Evolutionary conservation across 208 protist genomes (phyloP).

Genomic region (Acanthamoeba lenticulata): DNA sequence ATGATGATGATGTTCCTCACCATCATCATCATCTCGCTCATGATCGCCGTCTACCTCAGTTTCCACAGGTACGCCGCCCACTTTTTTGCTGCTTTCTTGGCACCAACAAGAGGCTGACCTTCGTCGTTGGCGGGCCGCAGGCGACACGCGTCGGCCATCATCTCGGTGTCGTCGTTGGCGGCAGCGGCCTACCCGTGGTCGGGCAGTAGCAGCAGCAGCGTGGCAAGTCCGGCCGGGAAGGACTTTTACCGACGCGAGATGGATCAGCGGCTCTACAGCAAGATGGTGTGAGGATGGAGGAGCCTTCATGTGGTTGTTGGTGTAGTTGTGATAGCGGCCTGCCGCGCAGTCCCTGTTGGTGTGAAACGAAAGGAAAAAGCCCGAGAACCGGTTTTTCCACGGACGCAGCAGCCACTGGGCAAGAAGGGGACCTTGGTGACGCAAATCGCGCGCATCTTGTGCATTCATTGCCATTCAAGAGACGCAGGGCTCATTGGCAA

Average conservation of each 20-base stretch:
- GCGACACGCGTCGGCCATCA: constrained; percentile 13
- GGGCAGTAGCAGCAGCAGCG: background rate
- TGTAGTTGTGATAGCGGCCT: no score
- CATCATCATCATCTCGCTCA: constrained; percentile 5
- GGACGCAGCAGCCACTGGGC: no score
- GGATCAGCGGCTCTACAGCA: constrained; percentile 34
- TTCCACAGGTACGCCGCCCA: background rate
- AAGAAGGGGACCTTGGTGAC: no score
- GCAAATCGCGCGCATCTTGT: no score
- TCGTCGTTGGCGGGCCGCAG: background rate
- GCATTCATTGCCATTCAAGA: no score
- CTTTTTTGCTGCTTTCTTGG: no score
- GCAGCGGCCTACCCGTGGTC: background rate
- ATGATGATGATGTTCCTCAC: constrained; percentile 47
- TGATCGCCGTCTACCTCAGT: background rate
- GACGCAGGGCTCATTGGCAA: no score
- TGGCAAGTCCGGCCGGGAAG: background rate
- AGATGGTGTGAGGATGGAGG: background rate
- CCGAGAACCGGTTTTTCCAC: no score
- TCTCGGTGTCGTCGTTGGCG: background rate
- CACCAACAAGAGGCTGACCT: background rate
- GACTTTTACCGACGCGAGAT: constrained; percentile 42
- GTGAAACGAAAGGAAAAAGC: no score
- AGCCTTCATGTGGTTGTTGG: no score
- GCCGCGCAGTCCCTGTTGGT: no score